phyloP scores from a whole-genome alignment of 1,284 basidiomycete genomes.

The Tetrapyrgos nigripes region DNA sequence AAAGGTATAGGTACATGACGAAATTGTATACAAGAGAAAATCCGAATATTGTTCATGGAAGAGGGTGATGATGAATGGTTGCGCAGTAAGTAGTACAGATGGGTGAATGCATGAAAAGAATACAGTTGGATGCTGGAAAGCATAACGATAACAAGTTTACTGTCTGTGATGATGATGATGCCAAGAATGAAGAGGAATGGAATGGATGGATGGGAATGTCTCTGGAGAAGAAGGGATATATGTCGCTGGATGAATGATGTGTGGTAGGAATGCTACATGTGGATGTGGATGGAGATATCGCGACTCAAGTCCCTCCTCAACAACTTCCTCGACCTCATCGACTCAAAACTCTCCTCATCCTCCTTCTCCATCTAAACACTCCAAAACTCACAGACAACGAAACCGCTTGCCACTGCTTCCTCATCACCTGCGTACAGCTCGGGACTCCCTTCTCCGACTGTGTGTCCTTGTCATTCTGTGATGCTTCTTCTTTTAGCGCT shows the following conservation, averaged over 20 bases:
- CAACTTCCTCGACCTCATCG: not conserved
- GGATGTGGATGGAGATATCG: not conserved
- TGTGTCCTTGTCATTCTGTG: constrained; percentile 9
- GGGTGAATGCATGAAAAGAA: too few species aligned
- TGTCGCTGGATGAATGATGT: not conserved
- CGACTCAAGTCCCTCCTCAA: not conserved
- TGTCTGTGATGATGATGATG: not conserved
- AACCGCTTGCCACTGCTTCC: constrained; percentile 65
- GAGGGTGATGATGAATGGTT: too few species aligned
- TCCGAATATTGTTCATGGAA: too few species aligned
- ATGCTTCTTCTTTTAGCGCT: not conserved
- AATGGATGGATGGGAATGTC: not conserved
- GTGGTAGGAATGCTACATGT: too few species aligned
- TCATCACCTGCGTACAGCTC: constrained; percentile 58
- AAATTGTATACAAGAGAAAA: too few species aligned
- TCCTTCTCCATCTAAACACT: constrained; percentile 62
- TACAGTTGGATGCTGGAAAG: not conserved
- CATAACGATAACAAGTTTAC: not conserved
- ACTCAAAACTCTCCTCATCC: constrained; percentile 37
- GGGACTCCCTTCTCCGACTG: constrained; percentile 43
- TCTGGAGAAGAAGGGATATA: not conserved
- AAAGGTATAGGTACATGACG: too few species aligned
- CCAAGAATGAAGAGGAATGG: not conserved
- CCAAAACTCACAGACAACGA: constrained; percentile 58
- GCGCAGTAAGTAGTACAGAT: too few species aligned